A percentile compares a stretch with the other conserved stretches of the same genome.
phyloP scores from a whole-genome alignment of 139 green algal genomes.

The Auxenochlorella pyrenoidosa region DNA sequence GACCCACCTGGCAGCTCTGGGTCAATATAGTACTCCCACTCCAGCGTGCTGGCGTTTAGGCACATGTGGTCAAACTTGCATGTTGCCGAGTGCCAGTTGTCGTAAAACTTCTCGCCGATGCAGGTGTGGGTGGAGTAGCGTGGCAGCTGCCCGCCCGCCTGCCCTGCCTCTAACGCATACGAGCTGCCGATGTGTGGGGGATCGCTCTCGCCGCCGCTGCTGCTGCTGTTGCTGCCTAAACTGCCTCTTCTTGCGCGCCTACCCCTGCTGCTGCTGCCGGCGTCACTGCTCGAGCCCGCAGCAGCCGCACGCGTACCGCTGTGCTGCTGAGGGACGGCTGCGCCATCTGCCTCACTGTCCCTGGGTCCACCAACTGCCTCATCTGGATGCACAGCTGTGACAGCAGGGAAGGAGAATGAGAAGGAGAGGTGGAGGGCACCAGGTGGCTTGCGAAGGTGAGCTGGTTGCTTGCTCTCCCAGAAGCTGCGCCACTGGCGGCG shows the following conservation, averaged over 20 bases:
- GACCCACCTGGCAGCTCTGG: neutral
- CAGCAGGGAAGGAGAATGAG: too few relatives aligned
- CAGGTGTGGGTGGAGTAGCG: conserved; percentile 41
- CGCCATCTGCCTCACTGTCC: too few relatives aligned
- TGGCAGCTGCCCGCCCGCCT: neutral
- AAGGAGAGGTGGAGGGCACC: too few relatives aligned
- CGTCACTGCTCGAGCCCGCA: too few relatives aligned
- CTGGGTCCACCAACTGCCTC: too few relatives aligned
- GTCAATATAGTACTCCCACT: conserved; percentile 38
- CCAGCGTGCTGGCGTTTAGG: conserved; percentile 11
- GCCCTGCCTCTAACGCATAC: neutral
- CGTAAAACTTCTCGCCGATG: conserved; percentile 16
- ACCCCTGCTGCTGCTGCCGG: neutral
- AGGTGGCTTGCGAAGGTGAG: too few relatives aligned
- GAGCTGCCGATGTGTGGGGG: neutral
- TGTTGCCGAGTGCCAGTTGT: conserved; percentile 30
- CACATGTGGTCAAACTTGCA: conserved; percentile 45
- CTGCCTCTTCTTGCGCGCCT: neutral
- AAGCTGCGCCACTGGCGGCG: too few relatives aligned
- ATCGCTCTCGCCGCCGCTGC: neutral
- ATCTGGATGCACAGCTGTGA: too few relatives aligned
- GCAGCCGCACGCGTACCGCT: too few relatives aligned
- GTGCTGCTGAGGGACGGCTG: too few relatives aligned
- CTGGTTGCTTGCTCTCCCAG: too few relatives aligned
- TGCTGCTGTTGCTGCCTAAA: neutral